Conservation (phyloP, 1,139 yeast genomes). For the Hansenula sp. region DNA sequence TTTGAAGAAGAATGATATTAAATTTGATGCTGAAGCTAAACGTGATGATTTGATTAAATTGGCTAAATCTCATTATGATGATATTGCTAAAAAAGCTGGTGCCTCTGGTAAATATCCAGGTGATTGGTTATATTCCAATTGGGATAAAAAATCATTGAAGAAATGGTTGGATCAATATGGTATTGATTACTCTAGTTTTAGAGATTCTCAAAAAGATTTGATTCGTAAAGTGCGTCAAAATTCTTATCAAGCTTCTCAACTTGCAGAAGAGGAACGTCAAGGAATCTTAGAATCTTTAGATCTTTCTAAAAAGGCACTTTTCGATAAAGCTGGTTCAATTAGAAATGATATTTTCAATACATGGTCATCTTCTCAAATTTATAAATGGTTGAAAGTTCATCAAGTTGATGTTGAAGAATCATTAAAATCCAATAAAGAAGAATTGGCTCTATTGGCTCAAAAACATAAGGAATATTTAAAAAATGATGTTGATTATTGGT, state of each 20-base stretch:
- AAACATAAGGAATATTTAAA: constrained; percentile 29
- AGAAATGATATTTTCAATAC: constrained; percentile 42
- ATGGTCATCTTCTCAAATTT: constrained; percentile 42
- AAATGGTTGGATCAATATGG: constrained; percentile 44
- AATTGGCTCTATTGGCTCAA: constrained; percentile 33
- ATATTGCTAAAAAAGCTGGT: constrained; percentile 30
- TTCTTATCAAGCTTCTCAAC: constrained; percentile 35
- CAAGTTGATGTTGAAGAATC: constrained; percentile 33
- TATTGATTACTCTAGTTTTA: constrained; percentile 34
- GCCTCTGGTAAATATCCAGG: constrained; percentile 48
- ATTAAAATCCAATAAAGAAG: constrained; percentile 29
- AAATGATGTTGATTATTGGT: constrained; percentile 38
- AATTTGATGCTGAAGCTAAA: constrained; percentile 26
- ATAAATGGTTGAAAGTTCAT: constrained; percentile 44
- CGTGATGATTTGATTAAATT: constrained; percentile 30
- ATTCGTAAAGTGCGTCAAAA: constrained; percentile 38
- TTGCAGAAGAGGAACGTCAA: constrained; percentile 32
- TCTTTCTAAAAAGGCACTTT: constrained; percentile 30
- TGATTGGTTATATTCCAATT: constrained; percentile 41
- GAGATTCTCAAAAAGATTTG: constrained; percentile 37
- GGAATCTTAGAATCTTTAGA: constrained; percentile 37
- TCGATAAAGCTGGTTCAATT: constrained; percentile 37
- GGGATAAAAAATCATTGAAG: constrained; percentile 40
- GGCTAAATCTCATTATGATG: constrained; percentile 36
- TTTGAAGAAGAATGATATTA: constrained; percentile 31